Conservation (phyloP, 805 yeast genomes). For the Ogataea methylovora region DNA sequence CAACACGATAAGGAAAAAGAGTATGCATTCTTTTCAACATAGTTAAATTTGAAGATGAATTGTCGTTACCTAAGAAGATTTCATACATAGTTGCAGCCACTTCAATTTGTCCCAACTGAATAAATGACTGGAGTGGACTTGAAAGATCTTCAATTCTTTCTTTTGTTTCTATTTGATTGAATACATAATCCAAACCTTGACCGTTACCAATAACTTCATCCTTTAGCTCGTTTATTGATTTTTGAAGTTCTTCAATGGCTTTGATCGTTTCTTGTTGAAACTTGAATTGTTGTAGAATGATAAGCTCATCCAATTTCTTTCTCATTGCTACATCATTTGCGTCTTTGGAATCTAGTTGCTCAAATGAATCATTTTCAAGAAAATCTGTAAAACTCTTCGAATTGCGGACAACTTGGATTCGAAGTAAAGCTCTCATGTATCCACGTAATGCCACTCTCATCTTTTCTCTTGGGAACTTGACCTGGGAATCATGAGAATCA, state of each 20-base stretch:
- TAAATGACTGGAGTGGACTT: constrained; percentile 57
- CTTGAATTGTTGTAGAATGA: constrained; percentile 52
- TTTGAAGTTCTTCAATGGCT: constrained; percentile 22
- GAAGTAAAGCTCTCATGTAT: constrained; percentile 48
- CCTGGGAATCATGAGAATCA: no score
- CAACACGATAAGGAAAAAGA: constrained; percentile 71
- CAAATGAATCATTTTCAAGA: constrained; percentile 32
- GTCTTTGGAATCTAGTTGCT: constrained; percentile 34
- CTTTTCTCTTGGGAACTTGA: constrained; percentile 62
- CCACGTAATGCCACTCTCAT: constrained; percentile 73
- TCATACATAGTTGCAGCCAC: constrained; percentile 80
- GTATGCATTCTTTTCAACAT: constrained; percentile 68
- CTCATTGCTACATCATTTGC: constrained; percentile 51
- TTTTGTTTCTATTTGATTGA: constrained; percentile 57
- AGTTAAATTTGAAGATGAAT: constrained; percentile 65
- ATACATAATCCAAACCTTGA: constrained; percentile 51
- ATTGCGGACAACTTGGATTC: constrained; percentile 47
- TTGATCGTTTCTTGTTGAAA: constrained; percentile 53
- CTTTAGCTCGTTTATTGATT: constrained; percentile 35
- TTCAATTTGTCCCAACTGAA: constrained; percentile 79
- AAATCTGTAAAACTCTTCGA: constrained; percentile 48
- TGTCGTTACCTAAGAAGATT: constrained; percentile 72
- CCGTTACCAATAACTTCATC: constrained; percentile 11
- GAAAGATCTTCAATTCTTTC: constrained; percentile 49
- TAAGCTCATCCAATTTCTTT: constrained; percentile 48